phyloP scores from a whole-genome alignment of 306 rosid genomes.

The Delonix regia region DNA sequence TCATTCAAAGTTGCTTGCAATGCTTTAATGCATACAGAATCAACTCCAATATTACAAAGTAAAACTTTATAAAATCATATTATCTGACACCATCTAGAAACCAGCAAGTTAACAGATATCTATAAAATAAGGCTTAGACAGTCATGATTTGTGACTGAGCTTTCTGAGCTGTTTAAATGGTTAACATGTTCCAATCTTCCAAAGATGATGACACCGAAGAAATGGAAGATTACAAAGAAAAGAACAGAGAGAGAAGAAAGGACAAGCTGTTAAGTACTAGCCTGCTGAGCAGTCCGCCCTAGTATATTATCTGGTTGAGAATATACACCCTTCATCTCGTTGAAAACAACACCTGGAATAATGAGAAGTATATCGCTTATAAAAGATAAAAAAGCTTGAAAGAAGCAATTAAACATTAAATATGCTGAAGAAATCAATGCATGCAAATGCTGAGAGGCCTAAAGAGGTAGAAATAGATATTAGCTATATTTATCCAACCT shows the following conservation, averaged over 20 bases:
- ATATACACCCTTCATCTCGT: slow-evolving; percentile 99
- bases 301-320: slow-evolving; percentile 95
- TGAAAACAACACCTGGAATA: slow-evolving; percentile 90
- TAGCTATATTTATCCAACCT: slow-evolving; percentile 49
- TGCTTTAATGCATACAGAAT: neutral
- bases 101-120: neutral
- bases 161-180: neutral
- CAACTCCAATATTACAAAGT: neutral
- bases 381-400: slow-evolving; percentile 2
- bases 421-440: neutral
- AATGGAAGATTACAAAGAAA: neutral
- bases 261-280: slow-evolving; percentile 43
- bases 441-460: neutral
- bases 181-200: slow-evolving; percentile 11
- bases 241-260: slow-evolving; percentile 7
- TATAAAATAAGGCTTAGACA: slow-evolving; percentile 15
- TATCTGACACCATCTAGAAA: slow-evolving; percentile 3
- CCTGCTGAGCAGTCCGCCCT: slow-evolving; percentile 91
- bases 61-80: neutral
- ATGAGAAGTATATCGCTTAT: slow-evolving; percentile 25
- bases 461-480: neutral
- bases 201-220: slow-evolving; percentile 1
- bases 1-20: slow-evolving; percentile 21
- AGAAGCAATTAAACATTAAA: neutral
- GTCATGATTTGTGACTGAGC: neutral